Percentiles rank a stretch among this genome's conserved stretches.
phyloP scores from a whole-genome alignment of 1,139 yeast genomes.

The Kodamaea derodonti region DNA sequence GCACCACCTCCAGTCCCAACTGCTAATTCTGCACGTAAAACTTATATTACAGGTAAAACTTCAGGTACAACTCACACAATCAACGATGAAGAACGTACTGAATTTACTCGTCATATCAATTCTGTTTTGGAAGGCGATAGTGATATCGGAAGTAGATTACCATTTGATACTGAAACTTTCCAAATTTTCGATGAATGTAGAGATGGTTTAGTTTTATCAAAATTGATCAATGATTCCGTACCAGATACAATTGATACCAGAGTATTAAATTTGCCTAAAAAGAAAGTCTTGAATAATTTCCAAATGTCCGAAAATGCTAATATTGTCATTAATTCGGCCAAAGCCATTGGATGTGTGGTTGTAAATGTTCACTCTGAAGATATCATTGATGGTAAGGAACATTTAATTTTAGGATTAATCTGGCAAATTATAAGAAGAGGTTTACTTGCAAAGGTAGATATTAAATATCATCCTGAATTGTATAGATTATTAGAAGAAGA shows the following conservation, averaged over 20 bases:
- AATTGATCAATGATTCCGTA: constrained; percentile 93
- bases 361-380: constrained; percentile 98
- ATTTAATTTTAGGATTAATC: constrained; percentile 87
- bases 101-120: constrained; percentile 94
- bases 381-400: constrained; percentile 95
- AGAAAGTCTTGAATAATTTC: constrained; percentile 84
- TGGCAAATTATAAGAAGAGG: constrained; percentile 99
- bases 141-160: constrained; percentile 79
- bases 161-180: constrained; percentile 91
- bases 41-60: constrained; percentile 74
- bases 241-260: constrained; percentile 98
- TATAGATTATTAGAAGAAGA: constrained; percentile 93
- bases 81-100: constrained; percentile 94
- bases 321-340: constrained; percentile 95
- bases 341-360: constrained; percentile 97
- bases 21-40: constrained; percentile 60
- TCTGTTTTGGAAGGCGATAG: constrained; percentile 87
- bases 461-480: constrained; percentile 92
- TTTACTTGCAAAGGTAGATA: constrained; percentile 87
- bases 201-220: constrained; percentile 90
- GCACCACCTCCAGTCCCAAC: constrained; percentile 38
- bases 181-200: constrained; percentile 96
- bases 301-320: constrained; percentile 97
- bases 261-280: constrained; percentile 84
- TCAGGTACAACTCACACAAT: constrained; percentile 96